Evolutionary conservation across 73 alveolate genomes (phyloP), one percentile per base, ranked within the genome.

Genomic region (Symbiodinium natans): DNA sequence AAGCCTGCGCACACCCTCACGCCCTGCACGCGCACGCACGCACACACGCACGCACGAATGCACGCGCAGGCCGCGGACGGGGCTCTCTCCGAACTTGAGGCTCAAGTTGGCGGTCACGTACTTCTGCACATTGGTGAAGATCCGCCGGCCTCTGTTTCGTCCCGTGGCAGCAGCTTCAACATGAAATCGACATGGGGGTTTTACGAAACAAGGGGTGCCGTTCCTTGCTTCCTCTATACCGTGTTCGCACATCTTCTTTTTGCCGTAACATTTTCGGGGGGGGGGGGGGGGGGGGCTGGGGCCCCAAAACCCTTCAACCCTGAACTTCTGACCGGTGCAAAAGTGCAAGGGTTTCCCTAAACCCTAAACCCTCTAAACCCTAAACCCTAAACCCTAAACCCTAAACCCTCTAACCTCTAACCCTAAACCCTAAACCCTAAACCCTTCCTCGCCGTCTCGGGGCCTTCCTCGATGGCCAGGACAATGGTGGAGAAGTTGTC

Each of bases 381-480:
- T 43, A 48, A 48, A 48, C 63, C 17, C 17, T 5, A 1, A 48
- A 48, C 3, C 63, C 63, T 48, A n/a, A n/a, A n/a, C n/a, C n/a
- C n/a, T n/a, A n/a, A n/a, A n/a, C n/a, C n/a, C n/a, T n/a, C n/a
- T n/a, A n/a, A n/a, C n/a, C n/a, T n/a, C n/a, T 48, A 1, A 48
- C n/a, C n/a, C 99, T 97, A 99, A 99, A 54, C 56, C 56, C 56
- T 43, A 43, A 43, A 43, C 56, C 56, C 56, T 43, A 43, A 43
- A 43, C 56, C 56, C n/a, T n/a, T n/a, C n/a, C n/a, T n/a, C n/a
- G n/a, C n/a, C n/a, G 99, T 99, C 92, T 99, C 99, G 99, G 99
- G 99, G 82, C 99, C 99, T 93, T 99, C 99, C 74, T 99, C 99
- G 40, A 99, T 99, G 8, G 99, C 99, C 92, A 99, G 89, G 74